A percentile compares a stretch with the other conserved stretches of the same genome.
Conservation (phyloP, 805 yeast genomes). For the Candida caryicola region DNA sequence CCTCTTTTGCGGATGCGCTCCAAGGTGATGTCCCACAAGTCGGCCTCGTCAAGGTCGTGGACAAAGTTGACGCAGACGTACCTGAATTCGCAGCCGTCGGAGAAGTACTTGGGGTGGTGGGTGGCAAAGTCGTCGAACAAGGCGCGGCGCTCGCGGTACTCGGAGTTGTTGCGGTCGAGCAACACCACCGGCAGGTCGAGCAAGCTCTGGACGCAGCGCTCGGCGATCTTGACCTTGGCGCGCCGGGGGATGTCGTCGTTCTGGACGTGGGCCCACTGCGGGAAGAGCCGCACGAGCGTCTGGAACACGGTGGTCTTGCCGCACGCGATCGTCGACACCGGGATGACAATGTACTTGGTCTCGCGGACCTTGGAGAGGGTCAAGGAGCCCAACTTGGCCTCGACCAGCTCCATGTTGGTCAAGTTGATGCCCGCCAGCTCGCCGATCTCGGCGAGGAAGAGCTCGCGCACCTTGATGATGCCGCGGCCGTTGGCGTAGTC, state of each 20-base stretch:
- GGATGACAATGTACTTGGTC: conserved; percentile 63
- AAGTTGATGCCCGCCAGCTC: conserved; percentile 57
- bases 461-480: conserved; percentile 67
- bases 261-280: conserved; percentile 68
- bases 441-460: conserved; percentile 48
- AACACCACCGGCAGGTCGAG: conserved; percentile 50
- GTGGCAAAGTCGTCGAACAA: conserved; percentile 52
- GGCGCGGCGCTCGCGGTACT: conserved; percentile 63
- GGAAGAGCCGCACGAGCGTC: conserved; percentile 52
- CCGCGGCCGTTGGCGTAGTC: conserved; percentile 60
- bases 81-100: conserved; percentile 39
- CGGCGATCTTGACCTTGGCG: conserved; percentile 49
- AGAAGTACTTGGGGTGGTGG: conserved; percentile 43
- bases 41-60: conserved; percentile 23
- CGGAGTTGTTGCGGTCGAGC: conserved; percentile 83
- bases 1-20: conserved; percentile 68
- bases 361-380: conserved; percentile 14
- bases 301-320: conserved; percentile 86
- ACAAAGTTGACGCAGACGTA: conserved; percentile 71
- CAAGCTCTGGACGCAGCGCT: conserved; percentile 37
- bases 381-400: conserved; percentile 23
- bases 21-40: conserved; percentile 52
- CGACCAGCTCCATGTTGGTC: conserved; percentile 45
- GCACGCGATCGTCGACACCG: conserved; percentile 90
- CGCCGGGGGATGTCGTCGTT: conserved; percentile 66